Base-by-base conservation (phyloP, 441 rosid species). In the Syzygium malaccense region DNA sequence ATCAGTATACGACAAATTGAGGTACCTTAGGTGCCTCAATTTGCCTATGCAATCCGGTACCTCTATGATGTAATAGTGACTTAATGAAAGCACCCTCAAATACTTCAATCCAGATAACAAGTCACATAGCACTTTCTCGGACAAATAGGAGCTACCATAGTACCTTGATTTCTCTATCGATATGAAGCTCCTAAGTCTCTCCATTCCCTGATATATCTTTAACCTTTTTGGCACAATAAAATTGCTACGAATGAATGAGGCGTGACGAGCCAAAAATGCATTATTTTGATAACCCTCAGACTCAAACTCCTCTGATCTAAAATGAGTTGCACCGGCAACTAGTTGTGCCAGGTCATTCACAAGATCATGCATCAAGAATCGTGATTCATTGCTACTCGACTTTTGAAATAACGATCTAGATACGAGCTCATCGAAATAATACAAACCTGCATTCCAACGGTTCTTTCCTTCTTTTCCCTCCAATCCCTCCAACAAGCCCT, bases 11-110 rank as follows among this genome's bases (percentile, higher is more conserved):
- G 62, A 57, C 0, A 57, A 0, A 57, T 57, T 57, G 4, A 57
- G 62, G 62, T 10, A 26, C 62, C n/a, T 57, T 57, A 57, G 62
- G 1, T 57, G 62, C 62, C n/a, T 25, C 12, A 57, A 0, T 0
- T 57, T 1, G 0, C 7, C n/a, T 8, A 57, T 57, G 14, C n/a
- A 25, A 4, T 57, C 62, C n/a, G n/a, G n/a, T 10, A 4, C 62
- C n/a, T 57, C 62, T 0, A 0, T 0, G 0, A 57, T 25, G 0
- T 2, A 0, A 0, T 25, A 57, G 14, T 0, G 14, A 57, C 14
- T 9, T 11, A 57, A 57, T 0, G 62, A 57, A 57, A 57, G n/a
- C n/a, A 25, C 62, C 7, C 62, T 57, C 3, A 57, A 25, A 6
- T 57, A 57, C 1, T 25, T 25, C 3, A 25, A 25, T 57, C 0